Percentiles rank a stretch among this genome's conserved stretches.
phyloP scores from a whole-genome alignment of 768 basidiomycete species.

The Termitomyces titanicus region DNA sequence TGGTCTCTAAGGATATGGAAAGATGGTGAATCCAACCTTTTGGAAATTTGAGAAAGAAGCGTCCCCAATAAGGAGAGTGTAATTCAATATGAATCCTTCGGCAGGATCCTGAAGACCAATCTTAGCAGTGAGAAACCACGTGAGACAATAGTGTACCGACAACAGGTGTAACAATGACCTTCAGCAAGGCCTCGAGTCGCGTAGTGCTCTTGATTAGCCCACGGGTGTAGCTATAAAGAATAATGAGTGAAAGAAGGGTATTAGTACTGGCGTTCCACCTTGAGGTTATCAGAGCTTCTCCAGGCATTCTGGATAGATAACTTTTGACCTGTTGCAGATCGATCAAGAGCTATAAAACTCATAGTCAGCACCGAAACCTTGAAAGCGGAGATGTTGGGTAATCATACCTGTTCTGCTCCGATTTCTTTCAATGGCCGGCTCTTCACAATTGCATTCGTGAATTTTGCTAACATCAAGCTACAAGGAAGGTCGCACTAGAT shows the following conservation, averaged over 20 bases:
- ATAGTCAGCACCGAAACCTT: not conserved
- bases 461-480: conserved; percentile 81
- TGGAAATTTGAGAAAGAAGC: conserved; percentile 97
- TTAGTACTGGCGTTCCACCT: conserved; percentile 34
- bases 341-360: conserved; percentile 64
- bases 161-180: conserved; percentile 91
- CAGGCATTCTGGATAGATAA: conserved; percentile 80
- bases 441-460: conserved; percentile 85
- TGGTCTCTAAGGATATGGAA: not conserved
- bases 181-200: conserved; percentile 86
- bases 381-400: not conserved
- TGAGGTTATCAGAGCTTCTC: conserved; percentile 54
- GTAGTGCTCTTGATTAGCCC: conserved; percentile 78
- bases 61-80: conserved; percentile 91
- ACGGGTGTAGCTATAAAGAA: conserved; percentile 64
- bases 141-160: conserved; percentile 38
- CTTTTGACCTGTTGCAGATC: conserved; percentile 87
- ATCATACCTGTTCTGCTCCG: conserved; percentile 85
- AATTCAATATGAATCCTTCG: conserved; percentile 94
- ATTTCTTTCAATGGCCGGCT: conserved; percentile 90
- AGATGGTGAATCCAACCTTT: conserved; percentile 59
- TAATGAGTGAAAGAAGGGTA: conserved; percentile 2
- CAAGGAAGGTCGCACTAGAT: not conserved
- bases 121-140: not conserved
- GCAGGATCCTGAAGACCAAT: conserved; percentile 64